These are phyloP conservation scores for Kregervanrija fluxuum DNA, from an alignment of 805 yeast species.

Conservation along the genomic window DNA sequence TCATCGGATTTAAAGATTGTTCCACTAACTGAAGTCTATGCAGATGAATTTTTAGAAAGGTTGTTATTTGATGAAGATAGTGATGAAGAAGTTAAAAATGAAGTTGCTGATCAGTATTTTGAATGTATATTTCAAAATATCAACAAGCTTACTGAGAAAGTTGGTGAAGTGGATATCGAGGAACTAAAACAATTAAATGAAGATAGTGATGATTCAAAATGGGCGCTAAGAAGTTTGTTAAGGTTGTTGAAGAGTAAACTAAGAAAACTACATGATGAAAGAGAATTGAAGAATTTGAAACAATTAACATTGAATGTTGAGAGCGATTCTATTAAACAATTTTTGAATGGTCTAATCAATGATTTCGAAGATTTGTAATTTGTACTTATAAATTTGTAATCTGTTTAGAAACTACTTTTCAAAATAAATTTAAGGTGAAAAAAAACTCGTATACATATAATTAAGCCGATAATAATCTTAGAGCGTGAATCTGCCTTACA, in stretches of 20 bases:
- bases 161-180: not conserved
- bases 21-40: slow-evolving; percentile 35
- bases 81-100: slow-evolving; percentile 9
- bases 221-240: slow-evolving; percentile 8
- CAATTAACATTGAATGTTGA: too few species aligned
- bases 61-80: slow-evolving; percentile 13
- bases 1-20: slow-evolving; percentile 27
- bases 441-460: too few species aligned
- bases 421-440: too few species aligned
- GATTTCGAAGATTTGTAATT: too few species aligned
- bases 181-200: slow-evolving; percentile 1
- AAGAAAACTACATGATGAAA: not conserved
- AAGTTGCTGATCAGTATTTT: slow-evolving; percentile 7
- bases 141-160: not conserved
- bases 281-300: too few species aligned
- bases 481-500: too few species aligned
- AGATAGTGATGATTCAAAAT: slow-evolving; percentile 7
- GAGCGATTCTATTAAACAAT: too few species aligned
- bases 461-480: too few species aligned
- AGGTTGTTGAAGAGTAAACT: slow-evolving; percentile 6
- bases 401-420: too few species aligned
- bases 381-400: too few species aligned
- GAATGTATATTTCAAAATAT: slow-evolving; percentile 2
- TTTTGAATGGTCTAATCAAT: too few species aligned
- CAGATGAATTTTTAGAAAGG: slow-evolving; percentile 32